Evolutionary conservation across 2,329 filamentous ascomycete species (phyloP).

Genomic region (Aspergillus chevalieri): DNA sequence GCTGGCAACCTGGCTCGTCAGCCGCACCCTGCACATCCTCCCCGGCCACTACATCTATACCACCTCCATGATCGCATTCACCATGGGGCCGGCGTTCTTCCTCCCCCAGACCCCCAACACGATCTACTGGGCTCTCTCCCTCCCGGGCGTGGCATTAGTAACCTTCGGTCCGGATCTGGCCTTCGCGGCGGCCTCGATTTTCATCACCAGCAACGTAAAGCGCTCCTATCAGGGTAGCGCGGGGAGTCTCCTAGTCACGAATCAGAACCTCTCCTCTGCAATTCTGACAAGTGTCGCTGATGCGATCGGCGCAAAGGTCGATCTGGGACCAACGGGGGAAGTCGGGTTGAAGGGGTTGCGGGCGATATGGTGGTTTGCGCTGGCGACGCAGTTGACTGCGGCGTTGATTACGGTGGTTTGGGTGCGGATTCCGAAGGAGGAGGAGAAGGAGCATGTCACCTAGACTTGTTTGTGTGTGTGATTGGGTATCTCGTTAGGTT

Average conservation of each 20-base stretch:
- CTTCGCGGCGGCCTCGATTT: slow-evolving; percentile 45
- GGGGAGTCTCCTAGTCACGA: slow-evolving; percentile 42
- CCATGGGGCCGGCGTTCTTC: slow-evolving; percentile 36
- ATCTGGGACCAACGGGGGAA: slow-evolving; percentile 15
- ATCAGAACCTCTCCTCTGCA: slow-evolving; percentile 43
- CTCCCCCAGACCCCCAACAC: slow-evolving; percentile 37
- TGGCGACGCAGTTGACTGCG: slow-evolving; percentile 30
- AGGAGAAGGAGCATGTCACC: slow-evolving; percentile 30
- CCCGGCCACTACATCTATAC: slow-evolving; percentile 44
- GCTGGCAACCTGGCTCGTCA: slow-evolving; percentile 42
- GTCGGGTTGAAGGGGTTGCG: slow-evolving; percentile 30
- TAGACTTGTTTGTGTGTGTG: background rate
- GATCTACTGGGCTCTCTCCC: slow-evolving; percentile 41
- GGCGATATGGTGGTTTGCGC: slow-evolving; percentile 39
- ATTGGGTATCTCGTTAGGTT: no score
- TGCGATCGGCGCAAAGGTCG: slow-evolving; percentile 32
- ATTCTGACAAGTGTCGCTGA: slow-evolving; percentile 33
- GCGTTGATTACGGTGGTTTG: slow-evolving; percentile 32
- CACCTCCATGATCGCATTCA: slow-evolving; percentile 38
- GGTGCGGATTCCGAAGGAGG: slow-evolving; percentile 39
- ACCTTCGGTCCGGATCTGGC: slow-evolving; percentile 45
- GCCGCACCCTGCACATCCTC: slow-evolving; percentile 40
- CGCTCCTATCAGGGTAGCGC: slow-evolving; percentile 44
- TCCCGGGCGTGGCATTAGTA: slow-evolving; percentile 41
- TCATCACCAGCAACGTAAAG: slow-evolving; percentile 43